Base-by-base conservation (phyloP, 345 rosid species). In the Linum lewisii region DNA sequence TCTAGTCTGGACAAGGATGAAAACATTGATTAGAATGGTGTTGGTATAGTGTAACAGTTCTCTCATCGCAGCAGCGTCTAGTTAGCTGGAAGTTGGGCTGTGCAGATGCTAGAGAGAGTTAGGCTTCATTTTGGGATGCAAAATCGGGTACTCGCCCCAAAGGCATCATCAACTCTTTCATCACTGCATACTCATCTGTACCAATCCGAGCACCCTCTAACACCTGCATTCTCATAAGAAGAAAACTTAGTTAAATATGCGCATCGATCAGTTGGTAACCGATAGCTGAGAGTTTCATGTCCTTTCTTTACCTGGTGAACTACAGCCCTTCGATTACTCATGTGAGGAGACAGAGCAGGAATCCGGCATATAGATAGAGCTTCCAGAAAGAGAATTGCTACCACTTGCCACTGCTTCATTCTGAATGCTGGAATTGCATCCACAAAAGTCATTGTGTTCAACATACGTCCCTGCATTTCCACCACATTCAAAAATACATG, bases 401-500 rank as follows among this genome's bases (percentile, higher is more conserved):
- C 67, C 63, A 86, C 86, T 76, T 78, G 82, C 99, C 97, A 93
- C 63, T 87, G 94, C 59, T 82, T 84, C 38, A 63, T 29, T 72
- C 77, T 73, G 65, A 86, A 77, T 15, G 91, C 73, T 0, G 94
- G 95, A 66, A 88, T 73, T 1, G 95, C 78, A 65, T 88, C 87
- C 18, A 71, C 26, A 60, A 93, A 87, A 38, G 95, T 74, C 95
- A 89, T 87, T 20, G 97, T 89, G 32, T 82, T 87, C 83, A 89
- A 75, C 72, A 93, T 77, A 61, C 63, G 63, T 26, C 79, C 88
- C 97, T 93, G 80, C 51, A 62, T 19, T 52, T 11, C 13, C 14
- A 5, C 47, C 47, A 8, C 47, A 16, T 42, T 42, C 16, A 42
- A 34, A 34, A 34, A n/a, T n/a, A n/a, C n/a, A n/a, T n/a, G n/a